Evolutionary conservation across 345 rosid species (phyloP).

Genomic region (Brassica cretica): DNA sequence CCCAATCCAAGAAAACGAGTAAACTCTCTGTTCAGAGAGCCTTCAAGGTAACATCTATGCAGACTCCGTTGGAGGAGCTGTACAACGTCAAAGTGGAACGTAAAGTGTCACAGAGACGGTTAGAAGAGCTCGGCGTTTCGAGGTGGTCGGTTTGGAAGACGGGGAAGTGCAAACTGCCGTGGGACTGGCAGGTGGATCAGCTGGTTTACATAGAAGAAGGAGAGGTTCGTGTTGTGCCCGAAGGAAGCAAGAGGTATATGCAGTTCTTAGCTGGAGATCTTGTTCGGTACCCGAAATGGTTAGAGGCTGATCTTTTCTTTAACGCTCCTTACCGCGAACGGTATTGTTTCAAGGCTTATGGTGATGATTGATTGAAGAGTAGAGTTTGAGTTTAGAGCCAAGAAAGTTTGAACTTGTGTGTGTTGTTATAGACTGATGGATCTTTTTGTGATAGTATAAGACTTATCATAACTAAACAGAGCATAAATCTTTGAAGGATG

Average conservation of each 20-base stretch:
- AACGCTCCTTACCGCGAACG: constrained; percentile 83
- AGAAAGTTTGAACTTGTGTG: background rate
- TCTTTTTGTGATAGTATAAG: background rate
- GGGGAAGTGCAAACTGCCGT: constrained; percentile 70
- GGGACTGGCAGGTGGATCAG: constrained; percentile 99
- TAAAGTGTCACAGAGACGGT: constrained; percentile 55
- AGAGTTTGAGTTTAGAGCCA: constrained; percentile 8
- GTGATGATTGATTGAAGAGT: constrained; percentile 56
- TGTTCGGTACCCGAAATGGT: constrained; percentile 91
- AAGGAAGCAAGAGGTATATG: constrained; percentile 78
- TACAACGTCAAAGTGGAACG: constrained; percentile 79
- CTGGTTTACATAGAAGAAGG: constrained; percentile 95
- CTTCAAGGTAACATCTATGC: constrained; percentile 55
- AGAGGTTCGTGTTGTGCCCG: constrained; percentile 91
- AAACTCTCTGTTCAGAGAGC: constrained; percentile 17
- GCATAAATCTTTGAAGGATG: too few species aligned
- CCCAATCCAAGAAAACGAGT: constrained; percentile 27
- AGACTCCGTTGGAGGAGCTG: constrained; percentile 62
- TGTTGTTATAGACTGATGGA: constrained; percentile 21
- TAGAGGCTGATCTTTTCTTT: constrained; percentile 90
- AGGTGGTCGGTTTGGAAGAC: constrained; percentile 91
- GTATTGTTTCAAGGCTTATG: constrained; percentile 79
- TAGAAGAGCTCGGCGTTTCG: constrained; percentile 72
- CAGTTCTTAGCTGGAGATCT: constrained; percentile 85
- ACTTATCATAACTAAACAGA: too few species aligned